These are phyloP conservation scores for Porphyridium purpureum DNA, from an alignment of 23 red algal genomes.

Conservation along the genomic window DNA sequence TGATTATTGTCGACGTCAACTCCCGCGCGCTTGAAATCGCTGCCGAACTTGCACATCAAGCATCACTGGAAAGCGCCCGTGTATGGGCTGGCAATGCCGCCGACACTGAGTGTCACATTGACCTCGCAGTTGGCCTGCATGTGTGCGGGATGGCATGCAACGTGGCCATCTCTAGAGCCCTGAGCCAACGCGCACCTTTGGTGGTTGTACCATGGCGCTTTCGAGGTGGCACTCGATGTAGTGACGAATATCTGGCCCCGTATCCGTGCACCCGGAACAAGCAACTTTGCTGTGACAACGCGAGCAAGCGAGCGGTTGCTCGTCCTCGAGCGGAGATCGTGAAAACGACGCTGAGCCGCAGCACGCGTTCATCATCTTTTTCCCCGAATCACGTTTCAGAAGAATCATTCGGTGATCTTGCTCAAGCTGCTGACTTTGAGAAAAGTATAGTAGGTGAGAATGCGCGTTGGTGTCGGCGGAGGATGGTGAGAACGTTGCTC, in stretches of 20 bases:
- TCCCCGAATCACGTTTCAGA: not conserved
- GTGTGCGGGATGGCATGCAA: conserved; percentile 35
- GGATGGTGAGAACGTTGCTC: conserved; percentile 19
- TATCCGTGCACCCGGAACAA: no score
- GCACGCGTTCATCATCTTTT: not conserved
- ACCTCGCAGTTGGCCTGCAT: conserved; percentile 38
- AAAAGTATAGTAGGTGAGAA: conserved; percentile 5
- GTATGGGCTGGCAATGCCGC: conserved; percentile 3
- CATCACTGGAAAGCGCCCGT: conserved; percentile 10
- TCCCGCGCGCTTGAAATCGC: conserved; percentile 18
- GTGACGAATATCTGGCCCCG: no score
- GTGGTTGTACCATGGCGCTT: conserved; percentile 34
- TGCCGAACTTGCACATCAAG: conserved; percentile 3
- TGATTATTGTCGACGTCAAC: conserved; percentile 20
- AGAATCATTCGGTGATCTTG: not conserved
- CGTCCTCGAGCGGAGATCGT: not conserved
- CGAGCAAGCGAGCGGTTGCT: not conserved
- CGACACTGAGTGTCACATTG: conserved; percentile 11
- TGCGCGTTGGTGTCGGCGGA: conserved; percentile 12
- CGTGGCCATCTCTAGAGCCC: conserved; percentile 9
- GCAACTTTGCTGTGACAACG: no score
- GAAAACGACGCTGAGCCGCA: not conserved
- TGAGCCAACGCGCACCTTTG: conserved; percentile 11
- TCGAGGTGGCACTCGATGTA: conserved; percentile 11
- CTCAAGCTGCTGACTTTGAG: not conserved